A percentile compares a stretch with the other conserved stretches of the same genome.
phyloP scores from a whole-genome alignment of 140 eudicot species.

The Cichorium intybus region DNA sequence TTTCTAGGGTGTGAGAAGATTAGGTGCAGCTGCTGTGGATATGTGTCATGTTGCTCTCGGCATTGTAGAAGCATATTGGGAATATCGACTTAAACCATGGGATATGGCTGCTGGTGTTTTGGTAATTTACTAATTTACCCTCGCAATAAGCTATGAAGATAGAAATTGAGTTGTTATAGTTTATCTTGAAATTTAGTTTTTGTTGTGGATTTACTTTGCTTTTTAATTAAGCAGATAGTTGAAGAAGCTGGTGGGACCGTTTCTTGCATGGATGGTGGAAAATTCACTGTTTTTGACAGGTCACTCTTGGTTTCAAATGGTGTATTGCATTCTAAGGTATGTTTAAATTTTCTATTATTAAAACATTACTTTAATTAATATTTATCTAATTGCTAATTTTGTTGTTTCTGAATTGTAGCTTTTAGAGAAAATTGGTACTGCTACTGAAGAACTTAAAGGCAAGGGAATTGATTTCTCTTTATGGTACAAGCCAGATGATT shows the following conservation, averaged over 20 bases:
- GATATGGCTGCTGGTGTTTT: slow-evolving; percentile 99
- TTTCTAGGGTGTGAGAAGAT: slow-evolving; percentile 88
- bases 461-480: slow-evolving; percentile 85
- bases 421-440: slow-evolving; percentile 82
- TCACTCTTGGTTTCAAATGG: slow-evolving; percentile 93
- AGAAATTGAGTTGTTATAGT: background rate
- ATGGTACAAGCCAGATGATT: slow-evolving; percentile 91
- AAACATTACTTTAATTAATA: background rate
- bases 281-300: slow-evolving; percentile 79
- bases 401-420: slow-evolving; percentile 59
- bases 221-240: slow-evolving; percentile 64
- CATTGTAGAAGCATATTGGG: slow-evolving; percentile 95
- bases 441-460: slow-evolving; percentile 79
- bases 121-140: slow-evolving; percentile 47
- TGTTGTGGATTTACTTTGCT: background rate
- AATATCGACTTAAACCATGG: slow-evolving; percentile 98
- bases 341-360: too few species aligned
- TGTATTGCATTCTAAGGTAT: slow-evolving; percentile 77
- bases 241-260: slow-evolving; percentile 99
- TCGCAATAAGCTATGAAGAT: background rate
- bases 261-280: slow-evolving; percentile 92
- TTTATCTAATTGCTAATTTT: slow-evolving; percentile 14
- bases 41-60: slow-evolving; percentile 99
- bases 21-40: slow-evolving; percentile 98
- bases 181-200: background rate